Evolutionary conservation across 2,329 filamentous ascomycete genomes (phyloP).

Genomic region (Pleoardoris graminearum): DNA sequence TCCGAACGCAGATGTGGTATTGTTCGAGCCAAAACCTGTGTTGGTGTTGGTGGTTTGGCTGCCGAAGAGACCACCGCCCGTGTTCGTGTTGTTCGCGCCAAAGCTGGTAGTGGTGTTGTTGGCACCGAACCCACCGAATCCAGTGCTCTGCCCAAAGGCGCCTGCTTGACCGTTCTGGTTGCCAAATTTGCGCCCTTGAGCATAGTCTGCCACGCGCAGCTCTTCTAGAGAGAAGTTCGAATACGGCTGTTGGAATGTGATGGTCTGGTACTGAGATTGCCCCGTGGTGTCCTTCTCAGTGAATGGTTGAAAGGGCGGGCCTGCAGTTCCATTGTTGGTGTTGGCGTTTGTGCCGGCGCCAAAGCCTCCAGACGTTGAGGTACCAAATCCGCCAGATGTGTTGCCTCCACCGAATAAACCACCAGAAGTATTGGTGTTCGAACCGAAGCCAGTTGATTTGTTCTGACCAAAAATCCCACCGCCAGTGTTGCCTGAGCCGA

Average conservation of each 20-base stretch:
- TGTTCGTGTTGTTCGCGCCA: conserved; percentile 47
- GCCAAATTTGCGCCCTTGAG: conserved; percentile 80
- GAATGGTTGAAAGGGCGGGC: conserved; percentile 66
- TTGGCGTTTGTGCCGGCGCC: conserved; percentile 38
- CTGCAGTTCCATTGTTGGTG: conserved; percentile 64
- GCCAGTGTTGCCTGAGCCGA: conserved; percentile 39
- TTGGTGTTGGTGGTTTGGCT: conserved; percentile 44
- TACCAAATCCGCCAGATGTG: conserved; percentile 22
- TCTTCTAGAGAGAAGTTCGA: conserved; percentile 86
- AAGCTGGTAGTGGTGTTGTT: conserved; percentile 53
- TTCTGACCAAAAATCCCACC: conserved; percentile 40
- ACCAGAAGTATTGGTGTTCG: conserved; percentile 8
- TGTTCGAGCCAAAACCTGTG: conserved; percentile 41
- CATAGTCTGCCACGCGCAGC: conserved; percentile 75
- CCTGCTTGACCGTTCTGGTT: conserved; percentile 79
- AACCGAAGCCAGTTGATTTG: conserved; percentile 20
- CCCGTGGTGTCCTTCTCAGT: conserved; percentile 70
- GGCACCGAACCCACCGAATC: conserved; percentile 54
- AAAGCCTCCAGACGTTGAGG: conserved; percentile 25
- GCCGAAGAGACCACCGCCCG: conserved; percentile 51
- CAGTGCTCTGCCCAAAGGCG: conserved; percentile 73
- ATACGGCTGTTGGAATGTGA: conserved; percentile 78
- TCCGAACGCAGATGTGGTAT: conserved; percentile 29
- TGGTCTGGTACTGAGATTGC: conserved; percentile 72
- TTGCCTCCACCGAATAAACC: conserved; percentile 20